These are phyloP conservation scores for Fusarium continuum DNA, from an alignment of 2,329 filamentous ascomycete genomes.

Conservation along the genomic window DNA sequence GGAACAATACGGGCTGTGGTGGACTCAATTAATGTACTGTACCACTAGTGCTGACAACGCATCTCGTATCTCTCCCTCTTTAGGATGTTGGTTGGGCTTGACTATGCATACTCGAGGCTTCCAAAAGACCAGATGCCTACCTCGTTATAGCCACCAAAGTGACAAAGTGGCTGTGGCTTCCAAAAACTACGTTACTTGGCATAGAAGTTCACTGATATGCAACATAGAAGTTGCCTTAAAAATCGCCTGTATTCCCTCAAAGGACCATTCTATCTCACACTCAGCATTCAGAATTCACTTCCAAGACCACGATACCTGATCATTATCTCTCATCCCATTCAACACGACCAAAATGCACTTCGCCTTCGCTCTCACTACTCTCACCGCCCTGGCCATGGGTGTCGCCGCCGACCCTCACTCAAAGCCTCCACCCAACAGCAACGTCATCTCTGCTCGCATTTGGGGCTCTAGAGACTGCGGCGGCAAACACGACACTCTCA, in stretches of 20 bases:
- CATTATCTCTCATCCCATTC: not conserved
- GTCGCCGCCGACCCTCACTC: not conserved
- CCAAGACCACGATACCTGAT: not conserved
- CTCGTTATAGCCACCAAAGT: not conserved
- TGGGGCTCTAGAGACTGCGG: conserved; percentile 14
- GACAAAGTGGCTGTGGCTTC: not conserved
- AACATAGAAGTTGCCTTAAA: not conserved
- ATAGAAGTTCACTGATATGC: not conserved
- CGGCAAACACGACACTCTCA: conserved; percentile 1
- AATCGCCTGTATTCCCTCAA: not conserved
- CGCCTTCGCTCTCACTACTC: not conserved
- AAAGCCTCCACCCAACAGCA: not conserved
- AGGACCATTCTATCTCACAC: too few relatives aligned
- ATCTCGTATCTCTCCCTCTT: not conserved
- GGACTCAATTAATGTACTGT: not conserved
- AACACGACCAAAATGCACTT: conserved; percentile 9
- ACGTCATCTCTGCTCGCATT: conserved; percentile 17
- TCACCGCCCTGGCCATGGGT: conserved; percentile 8
- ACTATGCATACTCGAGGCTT: not conserved
- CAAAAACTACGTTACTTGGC: not conserved
- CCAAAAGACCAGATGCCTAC: not conserved
- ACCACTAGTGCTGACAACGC: conserved; percentile 2
- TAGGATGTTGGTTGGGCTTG: not conserved
- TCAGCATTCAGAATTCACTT: not conserved
- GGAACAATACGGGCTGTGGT: not conserved